Conservation (phyloP, 768 basidiomycete species). For the Leccinum incarnatum region DNA sequence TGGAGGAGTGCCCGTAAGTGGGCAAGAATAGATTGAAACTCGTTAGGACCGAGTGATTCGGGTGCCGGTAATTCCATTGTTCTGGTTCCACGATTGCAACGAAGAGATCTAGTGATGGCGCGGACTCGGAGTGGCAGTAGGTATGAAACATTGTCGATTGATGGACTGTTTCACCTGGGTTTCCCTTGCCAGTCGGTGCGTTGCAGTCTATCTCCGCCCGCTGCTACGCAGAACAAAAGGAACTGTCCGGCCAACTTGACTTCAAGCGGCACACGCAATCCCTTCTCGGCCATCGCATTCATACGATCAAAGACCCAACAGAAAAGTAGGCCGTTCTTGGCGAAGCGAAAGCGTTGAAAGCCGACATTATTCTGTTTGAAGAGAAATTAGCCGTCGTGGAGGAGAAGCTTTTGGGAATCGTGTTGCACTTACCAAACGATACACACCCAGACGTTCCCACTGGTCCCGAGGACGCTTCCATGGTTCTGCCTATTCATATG, state of each 20-base stretch:
- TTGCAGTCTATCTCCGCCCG: constrained; percentile 55
- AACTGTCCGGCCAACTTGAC: constrained; percentile 56
- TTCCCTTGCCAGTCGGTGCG: constrained; percentile 54
- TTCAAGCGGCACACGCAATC: constrained; percentile 65
- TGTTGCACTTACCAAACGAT: constrained; percentile 83
- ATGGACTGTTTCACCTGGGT: constrained; percentile 11
- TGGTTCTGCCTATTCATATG: constrained; percentile 66
- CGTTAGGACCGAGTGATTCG: no score
- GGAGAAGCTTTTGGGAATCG: constrained; percentile 58
- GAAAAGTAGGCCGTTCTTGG: constrained; percentile 49
- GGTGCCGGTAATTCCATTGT: no score
- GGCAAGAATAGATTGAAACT: no score
- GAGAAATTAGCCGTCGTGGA: constrained; percentile 51
- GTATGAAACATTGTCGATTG: no score
- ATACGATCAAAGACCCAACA: constrained; percentile 39
- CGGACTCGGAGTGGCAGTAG: no score
- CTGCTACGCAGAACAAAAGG: constrained; percentile 62
- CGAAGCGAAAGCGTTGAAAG: constrained; percentile 64
- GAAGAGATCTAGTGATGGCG: no score
- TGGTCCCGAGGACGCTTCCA: constrained; percentile 74
- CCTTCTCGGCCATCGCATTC: constrained; percentile 62
- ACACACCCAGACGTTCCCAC: constrained; percentile 76
- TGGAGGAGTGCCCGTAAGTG: no score
- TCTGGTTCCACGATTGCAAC: no score
- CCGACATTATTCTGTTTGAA: constrained; percentile 59